Evolutionary conservation across 169 alveolate genomes (phyloP), one percentile per base, ranked within the genome.

Genomic region (Eimeria sp.): DNA sequence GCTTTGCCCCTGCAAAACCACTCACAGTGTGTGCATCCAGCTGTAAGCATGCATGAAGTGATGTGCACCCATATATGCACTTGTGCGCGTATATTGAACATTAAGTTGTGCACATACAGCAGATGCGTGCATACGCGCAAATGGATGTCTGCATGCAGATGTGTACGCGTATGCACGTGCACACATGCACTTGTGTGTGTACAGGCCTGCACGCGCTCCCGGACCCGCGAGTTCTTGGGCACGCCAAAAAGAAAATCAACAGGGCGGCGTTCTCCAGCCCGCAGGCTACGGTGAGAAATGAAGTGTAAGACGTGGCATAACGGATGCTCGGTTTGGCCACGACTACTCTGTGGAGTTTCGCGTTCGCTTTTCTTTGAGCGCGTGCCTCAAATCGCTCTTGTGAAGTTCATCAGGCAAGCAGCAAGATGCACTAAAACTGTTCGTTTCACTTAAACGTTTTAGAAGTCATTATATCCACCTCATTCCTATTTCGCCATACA

Each of bases 1-100:
- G 45, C 88, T 65, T 78, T 45, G 47, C 40, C 18, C 88, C 83
- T 73, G 83, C 54, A 43, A 63, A 16, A 30, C 73, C 73, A 22
- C 34, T 18, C 73, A 63, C 34, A 22, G 73, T 2, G 73, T 30
- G 18, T 63, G 73, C 73, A 18, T 63, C 34, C 73, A 63, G 0
- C 18, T 63, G 6, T 20, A 4, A 14, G 73, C 73, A 63, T 63
- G 34, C 34, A 63, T 63, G 73, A 16, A 63, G 73, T 20, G 16
- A 30, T 16, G 25, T 20, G 5, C 10, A 18, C 25, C 4, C 11
- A 63, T 63, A 30, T 22, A 20, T 63, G 73, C 30, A 63, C 10
- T 3, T 20, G 10, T 22, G 73, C 34, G 16, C 22, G 34, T 72
- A 34, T 18, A 72, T 30, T 11, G 7, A 72, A 0, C 18, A 47